Conservation (phyloP, 2,329 filamentous ascomycete genomes). For the Penicillium sp. region DNA sequence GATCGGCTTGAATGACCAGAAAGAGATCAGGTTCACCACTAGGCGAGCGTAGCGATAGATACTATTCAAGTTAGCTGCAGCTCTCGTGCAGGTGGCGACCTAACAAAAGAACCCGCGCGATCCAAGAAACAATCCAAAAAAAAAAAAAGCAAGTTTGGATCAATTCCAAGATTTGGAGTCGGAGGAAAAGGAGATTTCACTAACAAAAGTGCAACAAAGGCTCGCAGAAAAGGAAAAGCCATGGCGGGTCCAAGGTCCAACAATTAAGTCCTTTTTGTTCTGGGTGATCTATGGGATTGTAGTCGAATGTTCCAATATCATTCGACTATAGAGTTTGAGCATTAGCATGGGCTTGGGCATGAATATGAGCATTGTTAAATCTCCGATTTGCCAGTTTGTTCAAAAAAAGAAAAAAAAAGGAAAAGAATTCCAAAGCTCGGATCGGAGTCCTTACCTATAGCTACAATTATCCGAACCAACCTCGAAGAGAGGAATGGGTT, state of each 20-base stretch:
- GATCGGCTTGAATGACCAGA: slow-evolving; percentile 85
- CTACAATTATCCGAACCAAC: slow-evolving; percentile 13
- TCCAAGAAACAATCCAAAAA: too few species aligned
- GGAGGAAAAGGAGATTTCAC: neutral
- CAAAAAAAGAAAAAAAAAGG: neutral
- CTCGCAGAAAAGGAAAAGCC: slow-evolving; percentile 45
- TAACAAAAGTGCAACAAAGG: slow-evolving; percentile 49
- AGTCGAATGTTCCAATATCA: neutral
- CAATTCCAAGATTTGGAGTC: too few species aligned
- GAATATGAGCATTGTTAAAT: neutral
- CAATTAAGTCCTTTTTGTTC: neutral
- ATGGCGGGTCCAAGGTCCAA: slow-evolving; percentile 25
- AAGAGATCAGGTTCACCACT: slow-evolving; percentile 81
- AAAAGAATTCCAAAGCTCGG: neutral
- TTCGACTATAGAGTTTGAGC: slow-evolving; percentile 1
- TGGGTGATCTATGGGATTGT: neutral
- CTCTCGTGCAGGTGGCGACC: neutral
- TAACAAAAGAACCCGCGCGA: neutral
- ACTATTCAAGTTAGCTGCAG: slow-evolving; percentile 16
- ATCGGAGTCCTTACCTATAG: neutral
- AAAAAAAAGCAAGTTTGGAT: too few species aligned
- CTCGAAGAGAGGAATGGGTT: slow-evolving; percentile 7
- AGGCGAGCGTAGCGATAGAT: slow-evolving; percentile 89
- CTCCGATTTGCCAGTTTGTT: neutral
- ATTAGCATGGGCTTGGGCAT: neutral